Conservation (phyloP, 78 protist species). For the Dictyostelium purpureum region DNA sequence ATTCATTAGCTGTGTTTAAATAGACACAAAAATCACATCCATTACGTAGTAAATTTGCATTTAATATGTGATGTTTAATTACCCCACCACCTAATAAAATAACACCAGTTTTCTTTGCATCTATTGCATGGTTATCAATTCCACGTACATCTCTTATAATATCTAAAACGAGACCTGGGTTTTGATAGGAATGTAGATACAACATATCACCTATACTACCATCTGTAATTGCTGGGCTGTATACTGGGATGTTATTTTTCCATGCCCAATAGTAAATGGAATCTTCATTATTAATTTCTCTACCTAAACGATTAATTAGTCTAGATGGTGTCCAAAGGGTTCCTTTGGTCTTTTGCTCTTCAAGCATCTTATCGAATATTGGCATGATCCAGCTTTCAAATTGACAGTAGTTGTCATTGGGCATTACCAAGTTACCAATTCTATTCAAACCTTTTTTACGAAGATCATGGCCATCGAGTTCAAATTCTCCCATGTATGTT, state of each 20-base stretch:
- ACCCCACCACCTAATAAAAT: constrained; percentile 99
- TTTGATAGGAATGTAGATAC: constrained; percentile 93
- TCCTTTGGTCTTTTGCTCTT: constrained; percentile 87
- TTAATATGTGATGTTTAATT: constrained; percentile 99
- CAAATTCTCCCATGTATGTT: constrained; percentile 96
- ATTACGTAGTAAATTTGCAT: constrained; percentile 99
- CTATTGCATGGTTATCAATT: constrained; percentile 88
- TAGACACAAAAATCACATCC: constrained; percentile 98
- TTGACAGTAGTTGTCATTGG: constrained; percentile 98
- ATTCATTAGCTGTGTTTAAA: constrained; percentile 94
- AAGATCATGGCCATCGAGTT: constrained; percentile 87
- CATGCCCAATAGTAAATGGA: constrained; percentile 97
- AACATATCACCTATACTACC: constrained; percentile 99
- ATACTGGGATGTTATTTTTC: constrained; percentile 98
- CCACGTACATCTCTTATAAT: constrained; percentile 89
- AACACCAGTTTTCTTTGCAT: constrained; percentile 94
- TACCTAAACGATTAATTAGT: constrained; percentile 96
- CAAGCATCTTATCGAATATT: constrained; percentile 91
- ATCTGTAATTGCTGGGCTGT: constrained; percentile 99
- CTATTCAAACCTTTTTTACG: constrained; percentile 94
- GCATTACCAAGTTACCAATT: constrained; percentile 98
- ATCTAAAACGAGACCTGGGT: constrained; percentile 96
- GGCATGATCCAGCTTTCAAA: constrained; percentile 98
- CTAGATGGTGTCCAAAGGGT: constrained; percentile 95
- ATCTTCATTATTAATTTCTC: constrained; percentile 92